phyloP scores from a whole-genome alignment of 768 basidiomycete genomes.

The Sporobolomyces roseus region DNA sequence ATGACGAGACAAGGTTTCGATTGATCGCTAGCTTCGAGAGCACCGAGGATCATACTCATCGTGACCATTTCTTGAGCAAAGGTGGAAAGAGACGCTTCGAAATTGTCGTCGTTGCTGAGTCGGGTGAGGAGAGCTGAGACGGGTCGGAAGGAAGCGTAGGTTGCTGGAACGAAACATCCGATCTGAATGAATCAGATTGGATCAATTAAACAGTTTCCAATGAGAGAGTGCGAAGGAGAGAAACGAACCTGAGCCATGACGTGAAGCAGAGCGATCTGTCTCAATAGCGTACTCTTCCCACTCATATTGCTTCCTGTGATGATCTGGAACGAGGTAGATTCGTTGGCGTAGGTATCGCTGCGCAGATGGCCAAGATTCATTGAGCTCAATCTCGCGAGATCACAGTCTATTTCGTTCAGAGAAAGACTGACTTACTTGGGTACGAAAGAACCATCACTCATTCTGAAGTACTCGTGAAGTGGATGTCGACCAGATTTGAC shows the following conservation, averaged over 20 bases:
- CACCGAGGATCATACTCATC: slow-evolving; percentile 53
- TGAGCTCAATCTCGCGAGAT: neutral
- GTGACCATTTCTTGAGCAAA: slow-evolving; percentile 94
- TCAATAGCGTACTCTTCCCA: slow-evolving; percentile 84
- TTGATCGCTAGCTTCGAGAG: slow-evolving; percentile 56
- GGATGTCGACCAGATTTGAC: slow-evolving; percentile 88
- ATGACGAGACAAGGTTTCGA: slow-evolving; percentile 55
- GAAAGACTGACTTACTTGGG: slow-evolving; percentile 30
- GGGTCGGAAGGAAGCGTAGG: slow-evolving; percentile 83
- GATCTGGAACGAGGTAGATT: slow-evolving; percentile 80
- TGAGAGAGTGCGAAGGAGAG: neutral
- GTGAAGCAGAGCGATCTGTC: slow-evolving; percentile 75
- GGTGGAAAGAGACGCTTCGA: slow-evolving; percentile 84
- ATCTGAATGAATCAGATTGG: slow-evolving; percentile 10
- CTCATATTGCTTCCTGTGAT: slow-evolving; percentile 50
- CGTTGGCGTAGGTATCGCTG: slow-evolving; percentile 86
- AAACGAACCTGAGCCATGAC: slow-evolving; percentile 79
- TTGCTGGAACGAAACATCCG: slow-evolving; percentile 65
- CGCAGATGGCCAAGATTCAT: slow-evolving; percentile 55
- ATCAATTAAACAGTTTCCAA: neutral
- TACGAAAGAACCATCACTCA: slow-evolving; percentile 50
- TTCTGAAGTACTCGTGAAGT: slow-evolving; percentile 64
- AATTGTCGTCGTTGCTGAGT: slow-evolving; percentile 88
- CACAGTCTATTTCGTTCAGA: neutral
- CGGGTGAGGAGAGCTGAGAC: slow-evolving; percentile 80